Conservation (phyloP, 2,329 filamentous ascomycete genomes). For the Colletotrichum phormii region DNA sequence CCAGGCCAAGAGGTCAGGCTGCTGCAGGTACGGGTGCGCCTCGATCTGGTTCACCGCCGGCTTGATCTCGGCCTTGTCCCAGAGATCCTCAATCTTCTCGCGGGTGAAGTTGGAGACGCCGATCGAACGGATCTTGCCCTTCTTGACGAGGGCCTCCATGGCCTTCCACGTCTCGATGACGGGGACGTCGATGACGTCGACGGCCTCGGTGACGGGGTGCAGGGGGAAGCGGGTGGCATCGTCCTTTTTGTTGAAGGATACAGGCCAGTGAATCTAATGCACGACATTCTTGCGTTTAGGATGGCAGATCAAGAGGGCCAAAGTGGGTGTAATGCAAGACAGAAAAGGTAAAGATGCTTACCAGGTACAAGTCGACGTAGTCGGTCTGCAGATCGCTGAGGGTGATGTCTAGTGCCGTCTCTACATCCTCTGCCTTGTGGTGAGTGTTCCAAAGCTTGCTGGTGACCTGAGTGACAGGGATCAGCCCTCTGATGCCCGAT, state of each 20-base stretch:
- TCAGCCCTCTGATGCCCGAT: not conserved
- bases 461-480: constrained; percentile 17
- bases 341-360: constrained; percentile 13
- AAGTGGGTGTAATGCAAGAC: not conserved
- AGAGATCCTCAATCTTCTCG: constrained; percentile 64
- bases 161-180: constrained; percentile 71
- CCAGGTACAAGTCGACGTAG: constrained; percentile 48
- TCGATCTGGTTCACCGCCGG: constrained; percentile 65
- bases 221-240: constrained; percentile 54
- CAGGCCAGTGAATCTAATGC: constrained; percentile 60
- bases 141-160: constrained; percentile 68
- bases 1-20: constrained; percentile 62
- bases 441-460: constrained; percentile 51
- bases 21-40: constrained; percentile 59
- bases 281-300: constrained; percentile 20
- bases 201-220: constrained; percentile 58
- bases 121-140: constrained; percentile 67
- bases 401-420: constrained; percentile 44
- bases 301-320: not conserved
- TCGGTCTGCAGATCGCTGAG: constrained; percentile 45
- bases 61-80: constrained; percentile 57
- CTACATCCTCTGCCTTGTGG: constrained; percentile 44
- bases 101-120: constrained; percentile 70
- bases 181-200: constrained; percentile 47
- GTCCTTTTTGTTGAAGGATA: constrained; percentile 57